Evolutionary conservation across 441 rosid genomes (phyloP), one percentile per base, ranked within the genome.

Genomic region (Euphorbia schlechtendalii): DNA sequence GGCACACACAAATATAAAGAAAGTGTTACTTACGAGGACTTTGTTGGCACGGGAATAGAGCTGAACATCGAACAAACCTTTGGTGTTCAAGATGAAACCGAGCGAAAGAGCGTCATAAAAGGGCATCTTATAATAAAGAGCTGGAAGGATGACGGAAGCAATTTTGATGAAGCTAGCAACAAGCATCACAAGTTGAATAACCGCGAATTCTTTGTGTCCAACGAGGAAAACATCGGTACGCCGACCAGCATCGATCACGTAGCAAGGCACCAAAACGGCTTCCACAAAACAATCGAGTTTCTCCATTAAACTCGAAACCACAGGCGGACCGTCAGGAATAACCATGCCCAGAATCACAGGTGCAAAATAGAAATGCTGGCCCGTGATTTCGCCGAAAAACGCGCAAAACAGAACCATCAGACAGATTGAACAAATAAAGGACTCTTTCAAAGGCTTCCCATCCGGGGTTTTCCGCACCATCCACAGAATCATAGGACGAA

Each of bases 381-480:
- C 79, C 0, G 54, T 59, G 53, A 63, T 10, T 28, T 81, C 83
- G 0, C 74, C 63, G 27, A 73, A 64, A 1, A 82, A 58, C 22
- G 62, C 57, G 13, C 46, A 46, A 17, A 59, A 1, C 54, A 77
- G 71, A 11, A 82, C 73, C 68, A 76, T 51, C 15, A 79, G n/a
- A 32, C 55, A 51, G 14, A 78, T 62, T 10, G 32, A 32, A 5
- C 61, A 49, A 10, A 79, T 30, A 46, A 73, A 67, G 0, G 73
- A 46, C 60, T 69, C 76, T 77, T 75, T 82, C 20, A 82, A 58
- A n/a, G 80, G 54, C n/a, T 74, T 67, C 64, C 87, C 85, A 22
- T 79, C 82, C 2, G 83, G 85, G 43, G 81, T 79, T 70, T 51
- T 62, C 56, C 56, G 71, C 38, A 63, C 71, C 82, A 84, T 84